Percentiles rank a stretch among this genome's conserved stretches.
Evolutionary conservation across 345 rosid genomes (phyloP).

Genomic region (Streptanthus diversifolius): DNA sequence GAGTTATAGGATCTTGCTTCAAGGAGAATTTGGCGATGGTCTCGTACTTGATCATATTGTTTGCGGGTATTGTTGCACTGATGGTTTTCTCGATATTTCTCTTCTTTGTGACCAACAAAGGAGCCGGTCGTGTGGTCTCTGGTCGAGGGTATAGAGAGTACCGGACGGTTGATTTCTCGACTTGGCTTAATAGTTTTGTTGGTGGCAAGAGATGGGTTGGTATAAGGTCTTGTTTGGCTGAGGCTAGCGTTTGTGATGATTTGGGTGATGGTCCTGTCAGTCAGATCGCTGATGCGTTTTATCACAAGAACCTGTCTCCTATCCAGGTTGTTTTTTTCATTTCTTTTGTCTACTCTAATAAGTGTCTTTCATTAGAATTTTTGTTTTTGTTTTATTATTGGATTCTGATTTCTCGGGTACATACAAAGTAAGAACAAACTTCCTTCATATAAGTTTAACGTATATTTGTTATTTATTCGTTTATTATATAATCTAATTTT

Average conservation of each 20-base stretch:
- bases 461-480: too few relatives aligned
- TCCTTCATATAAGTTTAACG: too few relatives aligned
- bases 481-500: too few relatives aligned
- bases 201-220: constrained; percentile 38
- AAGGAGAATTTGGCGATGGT: constrained; percentile 31
- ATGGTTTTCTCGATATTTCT: constrained; percentile 29
- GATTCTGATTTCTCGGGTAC: too few relatives aligned
- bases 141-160: constrained; percentile 37
- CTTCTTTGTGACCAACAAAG: constrained; percentile 37
- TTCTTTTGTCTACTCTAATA: background rate
- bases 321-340: constrained; percentile 28
- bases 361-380: background rate
- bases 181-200: constrained; percentile 34
- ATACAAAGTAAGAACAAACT: too few relatives aligned
- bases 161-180: constrained; percentile 31
- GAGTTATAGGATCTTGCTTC: constrained; percentile 35
- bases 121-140: constrained; percentile 36
- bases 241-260: constrained; percentile 33
- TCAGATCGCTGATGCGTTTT: constrained; percentile 39
- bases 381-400: too few relatives aligned
- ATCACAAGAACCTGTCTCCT: constrained; percentile 35
- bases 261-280: constrained; percentile 27
- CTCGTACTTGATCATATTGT: constrained; percentile 27
- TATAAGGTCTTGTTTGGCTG: constrained; percentile 32
- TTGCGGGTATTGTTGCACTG: constrained; percentile 16